phyloP scores from a whole-genome alignment of 164 flowering plant genomes.

The Stephania yunnanensis region DNA sequence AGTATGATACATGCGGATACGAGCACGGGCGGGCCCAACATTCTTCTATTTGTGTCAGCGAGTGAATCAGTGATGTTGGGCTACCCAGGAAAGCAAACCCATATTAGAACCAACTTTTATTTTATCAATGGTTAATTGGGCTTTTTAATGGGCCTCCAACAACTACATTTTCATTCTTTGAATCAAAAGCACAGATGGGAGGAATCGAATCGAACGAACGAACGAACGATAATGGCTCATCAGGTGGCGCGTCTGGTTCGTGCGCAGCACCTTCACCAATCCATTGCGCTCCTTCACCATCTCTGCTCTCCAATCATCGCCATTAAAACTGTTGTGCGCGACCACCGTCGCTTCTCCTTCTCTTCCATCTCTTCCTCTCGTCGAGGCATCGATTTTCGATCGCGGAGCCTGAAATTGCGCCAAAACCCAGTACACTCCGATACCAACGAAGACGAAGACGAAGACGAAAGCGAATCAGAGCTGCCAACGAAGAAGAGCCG shows the following conservation, averaged over 20 bases:
- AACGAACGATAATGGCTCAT: conserved; percentile 25
- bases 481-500: conserved; percentile 44
- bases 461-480: conserved; percentile 27
- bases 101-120: too few species aligned
- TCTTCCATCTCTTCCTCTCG: conserved; percentile 14
- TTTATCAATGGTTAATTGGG: neutral
- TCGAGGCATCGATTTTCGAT: conserved; percentile 25
- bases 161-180: too few species aligned
- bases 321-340: conserved; percentile 1
- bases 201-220: neutral
- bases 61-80: too few species aligned
- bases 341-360: conserved; percentile 5
- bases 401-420: conserved; percentile 32
- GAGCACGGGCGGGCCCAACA: too few species aligned
- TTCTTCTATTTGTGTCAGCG: too few species aligned
- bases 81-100: too few species aligned
- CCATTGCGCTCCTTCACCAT: conserved; percentile 16
- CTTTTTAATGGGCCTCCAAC: neutral
- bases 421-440: conserved; percentile 17
- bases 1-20: too few species aligned
- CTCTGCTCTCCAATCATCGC: conserved; percentile 7
- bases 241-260: conserved; percentile 30
- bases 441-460: conserved; percentile 9
- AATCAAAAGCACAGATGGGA: neutral
- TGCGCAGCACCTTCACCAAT: conserved; percentile 20